Evolutionary conservation across 2,329 filamentous ascomycete species (phyloP), one percentile per base, ranked within the genome.

Genomic region (Cercospora sesami): DNA sequence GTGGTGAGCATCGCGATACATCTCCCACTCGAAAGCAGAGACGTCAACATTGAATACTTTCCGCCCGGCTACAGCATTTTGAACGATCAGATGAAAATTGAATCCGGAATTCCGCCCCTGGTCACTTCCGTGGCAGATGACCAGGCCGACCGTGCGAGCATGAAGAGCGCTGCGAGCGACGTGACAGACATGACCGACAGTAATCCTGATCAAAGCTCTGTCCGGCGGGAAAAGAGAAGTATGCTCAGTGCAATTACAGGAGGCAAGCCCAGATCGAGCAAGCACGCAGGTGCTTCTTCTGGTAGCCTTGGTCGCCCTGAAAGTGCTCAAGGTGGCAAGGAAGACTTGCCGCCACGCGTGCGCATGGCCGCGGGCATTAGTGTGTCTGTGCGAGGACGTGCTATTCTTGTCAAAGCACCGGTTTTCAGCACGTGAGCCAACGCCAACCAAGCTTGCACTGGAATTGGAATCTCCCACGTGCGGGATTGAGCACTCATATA

Each of bases 11-110:
- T 99, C 71, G 89, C 92, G 0, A 87, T 90, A 67, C 96, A 97
- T 78, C 82, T 98, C 57, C 94, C 95, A 0, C 82, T 96, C 45
- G 95, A 99, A 80, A 95, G 92, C 73, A 88, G 95, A 71, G 95
- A 98, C 76, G 92, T 99, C 16, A 89, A 89, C 53, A 90, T 99
- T 69, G 88, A 90, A 70, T 97, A 97, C 77, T 93, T 94, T 63
- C 82, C 90, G 66, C 94, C 95, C 0, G 91, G 92, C 53, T 87
- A 91, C 55, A 79, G 84, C 51, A 84, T 98, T 66, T 85, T 90
- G 69, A 83, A 88, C 2, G 86, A 90, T 4, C 85, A 91, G 70
- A 97, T 98, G 94, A 96, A 96, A 75, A 81, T 93, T 4, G 95
- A 98, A 78, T 81, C 82, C 4, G 82, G 82, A 28, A 83, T 85